A percentile compares a stretch with the other conserved stretches of the same genome.
phyloP scores from a whole-genome alignment of 345 rosid genomes.

The Pistacia integerrima region DNA sequence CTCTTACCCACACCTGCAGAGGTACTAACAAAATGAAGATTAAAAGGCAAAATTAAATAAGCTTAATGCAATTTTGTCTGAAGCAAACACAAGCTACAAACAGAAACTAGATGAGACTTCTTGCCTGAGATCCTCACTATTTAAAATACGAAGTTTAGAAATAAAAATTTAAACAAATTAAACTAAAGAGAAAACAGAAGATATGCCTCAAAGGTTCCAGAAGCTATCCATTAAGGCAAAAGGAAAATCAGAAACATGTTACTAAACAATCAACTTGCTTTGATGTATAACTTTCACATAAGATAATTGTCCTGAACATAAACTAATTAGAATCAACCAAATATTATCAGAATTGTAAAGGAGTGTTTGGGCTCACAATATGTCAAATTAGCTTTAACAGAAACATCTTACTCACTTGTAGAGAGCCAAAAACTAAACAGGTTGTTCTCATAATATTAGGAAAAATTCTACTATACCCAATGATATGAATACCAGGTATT shows the following conservation, averaged over 20 bases:
- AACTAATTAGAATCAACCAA: too few relatives aligned
- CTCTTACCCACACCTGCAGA: conserved; percentile 56
- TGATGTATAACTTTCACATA: not conserved
- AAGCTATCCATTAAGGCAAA: not conserved
- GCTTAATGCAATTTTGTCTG: not conserved
- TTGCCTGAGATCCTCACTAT: not conserved
- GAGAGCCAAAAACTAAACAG: not conserved
- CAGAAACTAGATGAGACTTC: not conserved
- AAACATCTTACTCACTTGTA: not conserved
- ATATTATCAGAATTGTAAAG: not conserved
- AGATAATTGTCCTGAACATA: not conserved
- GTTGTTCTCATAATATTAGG: too few relatives aligned
- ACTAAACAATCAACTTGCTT: not conserved
- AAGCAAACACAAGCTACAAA: not conserved
- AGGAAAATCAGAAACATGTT: not conserved
- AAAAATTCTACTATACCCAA: too few relatives aligned
- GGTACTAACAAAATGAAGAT: not conserved
- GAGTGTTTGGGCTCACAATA: not conserved
- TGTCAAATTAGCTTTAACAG: not conserved
- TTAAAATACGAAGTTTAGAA: not conserved
- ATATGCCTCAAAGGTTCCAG: not conserved
- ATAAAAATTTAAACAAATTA: not conserved
- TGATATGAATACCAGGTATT: too few relatives aligned
- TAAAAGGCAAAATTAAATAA: not conserved
- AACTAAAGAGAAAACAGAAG: not conserved